These are phyloP conservation scores for Pachysolen tannophilus DNA, from an alignment of 805 yeast genomes.

Conservation along the genomic window DNA sequence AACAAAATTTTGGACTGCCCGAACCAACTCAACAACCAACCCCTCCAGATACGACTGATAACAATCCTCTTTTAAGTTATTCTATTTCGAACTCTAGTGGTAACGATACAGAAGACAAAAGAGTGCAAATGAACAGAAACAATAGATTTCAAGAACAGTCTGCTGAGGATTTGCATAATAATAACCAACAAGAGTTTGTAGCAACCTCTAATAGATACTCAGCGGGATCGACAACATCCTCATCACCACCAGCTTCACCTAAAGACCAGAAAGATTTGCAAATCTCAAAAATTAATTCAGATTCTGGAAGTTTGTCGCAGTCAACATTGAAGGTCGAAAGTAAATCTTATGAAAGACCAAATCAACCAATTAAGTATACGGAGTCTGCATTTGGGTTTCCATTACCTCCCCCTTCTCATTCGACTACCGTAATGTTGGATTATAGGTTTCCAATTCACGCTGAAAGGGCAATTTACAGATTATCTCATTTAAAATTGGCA, in stretches of 20 bases:
- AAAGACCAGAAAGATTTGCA: background rate
- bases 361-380: slow-evolving; percentile 51
- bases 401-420: slow-evolving; percentile 68
- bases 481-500: slow-evolving; percentile 88
- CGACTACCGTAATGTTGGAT: slow-evolving; percentile 74
- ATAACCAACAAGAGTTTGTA: too few relatives aligned
- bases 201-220: too few relatives aligned
- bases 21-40: slow-evolving; percentile 6
- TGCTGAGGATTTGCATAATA: too few relatives aligned
- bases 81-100: too few relatives aligned
- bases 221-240: background rate
- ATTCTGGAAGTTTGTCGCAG: slow-evolving; percentile 13
- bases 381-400: slow-evolving; percentile 89
- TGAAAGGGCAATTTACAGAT: slow-evolving; percentile 89
- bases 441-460: slow-evolving; percentile 90
- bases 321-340: slow-evolving; percentile 20
- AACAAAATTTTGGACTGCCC: slow-evolving; percentile 1
- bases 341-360: slow-evolving; percentile 35
- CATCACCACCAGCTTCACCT: background rate
- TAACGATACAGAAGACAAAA: too few relatives aligned
- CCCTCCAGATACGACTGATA: background rate
- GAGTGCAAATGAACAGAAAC: too few relatives aligned
- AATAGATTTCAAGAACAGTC: too few relatives aligned
- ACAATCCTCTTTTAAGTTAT: too few relatives aligned
- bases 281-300: too few relatives aligned